phyloP scores from a whole-genome alignment of 2,329 filamentous ascomycete species.

The Neofusicoccum cordaticola region DNA sequence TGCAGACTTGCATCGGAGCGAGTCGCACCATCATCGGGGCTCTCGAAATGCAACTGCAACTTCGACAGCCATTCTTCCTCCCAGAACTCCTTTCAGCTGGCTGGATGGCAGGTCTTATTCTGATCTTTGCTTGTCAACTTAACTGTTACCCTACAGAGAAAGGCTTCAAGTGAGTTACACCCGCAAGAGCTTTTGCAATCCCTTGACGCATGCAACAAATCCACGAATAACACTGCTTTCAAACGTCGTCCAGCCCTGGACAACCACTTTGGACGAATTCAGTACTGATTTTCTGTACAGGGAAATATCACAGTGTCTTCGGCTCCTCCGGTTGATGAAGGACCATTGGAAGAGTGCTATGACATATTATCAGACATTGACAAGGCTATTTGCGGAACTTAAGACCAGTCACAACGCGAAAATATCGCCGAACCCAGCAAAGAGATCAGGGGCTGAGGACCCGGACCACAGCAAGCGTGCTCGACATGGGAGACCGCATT shows the following conservation, averaged over 20 bases:
- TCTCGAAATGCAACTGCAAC: conserved; percentile 16
- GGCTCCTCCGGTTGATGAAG: conserved; percentile 9
- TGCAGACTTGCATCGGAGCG: conserved; percentile 13
- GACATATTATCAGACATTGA: conserved; percentile 15
- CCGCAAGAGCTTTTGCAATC: too few relatives aligned
- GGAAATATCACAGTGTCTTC: conserved; percentile 4
- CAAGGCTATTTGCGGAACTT: conserved; percentile 4
- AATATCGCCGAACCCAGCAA: neutral
- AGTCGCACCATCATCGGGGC: conserved; percentile 8
- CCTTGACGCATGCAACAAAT: too few relatives aligned
- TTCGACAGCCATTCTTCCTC: conserved; percentile 15
- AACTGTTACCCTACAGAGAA: conserved; percentile 5
- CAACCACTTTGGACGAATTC: neutral
- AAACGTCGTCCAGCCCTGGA: neutral
- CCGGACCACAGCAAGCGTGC: neutral
- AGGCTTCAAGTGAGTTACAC: neutral
- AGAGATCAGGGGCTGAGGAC: neutral
- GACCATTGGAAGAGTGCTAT: conserved; percentile 16
- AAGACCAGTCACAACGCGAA: neutral
- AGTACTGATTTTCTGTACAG: neutral
- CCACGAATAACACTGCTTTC: too few relatives aligned
- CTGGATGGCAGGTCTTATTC: conserved; percentile 17
- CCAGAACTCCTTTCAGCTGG: conserved; percentile 13
- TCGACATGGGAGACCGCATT: neutral
- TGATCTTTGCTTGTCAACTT: conserved; percentile 13